These are phyloP conservation scores for Dendrocalamus sinicus DNA, from an alignment of 176 grass and related monocot species.

Conservation along the genomic window DNA sequence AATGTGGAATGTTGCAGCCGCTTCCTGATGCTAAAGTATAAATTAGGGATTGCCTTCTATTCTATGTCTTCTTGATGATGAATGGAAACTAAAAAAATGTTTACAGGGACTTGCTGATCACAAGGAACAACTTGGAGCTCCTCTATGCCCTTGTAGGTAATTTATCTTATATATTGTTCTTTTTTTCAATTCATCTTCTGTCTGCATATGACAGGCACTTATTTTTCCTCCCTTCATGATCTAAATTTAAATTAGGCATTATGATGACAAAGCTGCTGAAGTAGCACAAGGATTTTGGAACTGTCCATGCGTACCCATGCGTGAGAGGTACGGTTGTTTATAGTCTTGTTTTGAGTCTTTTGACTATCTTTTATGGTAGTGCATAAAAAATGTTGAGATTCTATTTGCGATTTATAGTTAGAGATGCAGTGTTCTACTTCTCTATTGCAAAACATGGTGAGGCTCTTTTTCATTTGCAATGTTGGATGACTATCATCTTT, in stretches of 20 bases:
- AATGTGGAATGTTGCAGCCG: not conserved
- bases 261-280: slow-evolving; percentile 97
- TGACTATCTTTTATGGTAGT: not conserved
- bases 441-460: not conserved
- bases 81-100: not conserved
- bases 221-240: too few relatives aligned
- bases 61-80: not conserved
- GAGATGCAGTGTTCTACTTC: not conserved
- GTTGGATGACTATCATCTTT: not conserved
- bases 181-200: not conserved
- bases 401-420: not conserved
- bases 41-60: not conserved
- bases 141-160: slow-evolving; percentile 99
- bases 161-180: not conserved
- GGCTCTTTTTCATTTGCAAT: not conserved
- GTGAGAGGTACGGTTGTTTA: slow-evolving; percentile 65
- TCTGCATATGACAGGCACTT: not conserved
- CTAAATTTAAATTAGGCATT: slow-evolving; percentile 61
- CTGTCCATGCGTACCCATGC: slow-evolving; percentile 96
- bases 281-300: slow-evolving; percentile 97
- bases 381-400: not conserved
- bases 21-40: not conserved
- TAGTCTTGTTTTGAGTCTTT: not conserved
- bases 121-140: slow-evolving; percentile 79
- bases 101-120: slow-evolving; percentile 94